These are phyloP conservation scores for Trichosanthes truncata DNA, from an alignment of 306 rosid genomes.

Conservation along the genomic window DNA sequence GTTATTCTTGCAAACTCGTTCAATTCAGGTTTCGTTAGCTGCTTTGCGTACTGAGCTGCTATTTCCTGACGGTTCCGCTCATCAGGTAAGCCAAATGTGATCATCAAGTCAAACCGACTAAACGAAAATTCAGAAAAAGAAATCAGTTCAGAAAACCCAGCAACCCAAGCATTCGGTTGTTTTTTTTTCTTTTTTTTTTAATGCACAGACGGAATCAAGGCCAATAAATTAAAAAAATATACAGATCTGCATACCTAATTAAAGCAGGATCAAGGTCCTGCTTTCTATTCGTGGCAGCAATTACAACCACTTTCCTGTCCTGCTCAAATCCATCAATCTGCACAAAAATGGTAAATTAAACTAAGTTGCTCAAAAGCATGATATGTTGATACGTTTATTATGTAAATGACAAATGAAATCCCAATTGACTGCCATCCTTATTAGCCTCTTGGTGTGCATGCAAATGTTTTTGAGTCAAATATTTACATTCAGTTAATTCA, in stretches of 20 bases:
- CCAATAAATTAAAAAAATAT: neutral
- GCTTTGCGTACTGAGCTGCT: constrained; percentile 83
- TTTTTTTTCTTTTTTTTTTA: no score
- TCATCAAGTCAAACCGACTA: constrained; percentile 78
- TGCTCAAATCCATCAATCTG: constrained; percentile 98
- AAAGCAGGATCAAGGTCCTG: constrained; percentile 93
- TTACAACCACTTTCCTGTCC: constrained; percentile 76
- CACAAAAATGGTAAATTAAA: neutral
- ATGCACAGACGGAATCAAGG: no score
- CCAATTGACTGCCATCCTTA: neutral
- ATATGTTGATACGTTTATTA: no score
- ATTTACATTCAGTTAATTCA: neutral
- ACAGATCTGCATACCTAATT: constrained; percentile 40
- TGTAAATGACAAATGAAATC: neutral
- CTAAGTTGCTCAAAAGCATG: neutral
- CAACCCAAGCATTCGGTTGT: neutral
- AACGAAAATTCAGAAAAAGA: neutral
- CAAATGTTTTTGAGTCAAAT: neutral
- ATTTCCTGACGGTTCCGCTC: constrained; percentile 63
- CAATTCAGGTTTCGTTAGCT: constrained; percentile 32
- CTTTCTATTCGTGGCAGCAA: constrained; percentile 93
- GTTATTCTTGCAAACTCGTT: constrained; percentile 38
- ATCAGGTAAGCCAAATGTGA: constrained; percentile 72
- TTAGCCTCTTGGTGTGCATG: neutral
- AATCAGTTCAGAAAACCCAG: neutral